These are phyloP conservation scores for Centrapalus pauciflorus DNA, from an alignment of 129 eudicot genomes.

Conservation along the genomic window DNA sequence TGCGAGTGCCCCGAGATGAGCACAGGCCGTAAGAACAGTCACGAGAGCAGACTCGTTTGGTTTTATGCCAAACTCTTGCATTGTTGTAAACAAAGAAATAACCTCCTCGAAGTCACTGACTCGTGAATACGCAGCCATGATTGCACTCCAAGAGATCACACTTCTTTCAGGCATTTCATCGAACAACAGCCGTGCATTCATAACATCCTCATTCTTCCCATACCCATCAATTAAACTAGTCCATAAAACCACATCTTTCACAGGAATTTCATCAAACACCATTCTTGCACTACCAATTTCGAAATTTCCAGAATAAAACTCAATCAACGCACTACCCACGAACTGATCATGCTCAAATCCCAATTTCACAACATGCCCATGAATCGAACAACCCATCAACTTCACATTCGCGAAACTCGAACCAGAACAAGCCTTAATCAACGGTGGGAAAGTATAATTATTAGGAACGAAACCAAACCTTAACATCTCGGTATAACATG, in stretches of 20 bases:
- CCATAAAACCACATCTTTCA: conserved; percentile 53
- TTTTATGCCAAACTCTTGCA: conserved; percentile 33
- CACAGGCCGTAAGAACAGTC: conserved; percentile 59
- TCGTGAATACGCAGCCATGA: conserved; percentile 51
- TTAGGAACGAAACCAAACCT: conserved; percentile 30
- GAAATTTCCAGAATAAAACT: conserved; percentile 28
- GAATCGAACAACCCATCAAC: conserved; percentile 27
- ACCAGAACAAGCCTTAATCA: conserved; percentile 43
- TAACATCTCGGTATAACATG: conserved; percentile 30
- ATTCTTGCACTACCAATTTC: conserved; percentile 36
- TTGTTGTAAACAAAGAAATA: conserved; percentile 24
- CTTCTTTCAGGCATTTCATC: conserved; percentile 59
- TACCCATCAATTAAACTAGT: conserved; percentile 61
- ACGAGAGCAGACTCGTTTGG: conserved; percentile 52
- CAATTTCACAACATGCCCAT: conserved; percentile 37
- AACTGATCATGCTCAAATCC: conserved; percentile 44
- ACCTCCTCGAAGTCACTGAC: conserved; percentile 36
- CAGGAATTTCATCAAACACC: conserved; percentile 53
- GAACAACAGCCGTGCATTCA: conserved; percentile 43
- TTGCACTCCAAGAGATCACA: conserved; percentile 57
- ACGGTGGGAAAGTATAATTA: conserved; percentile 49
- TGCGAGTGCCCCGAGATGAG: conserved; percentile 53
- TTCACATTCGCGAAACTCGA: background rate
- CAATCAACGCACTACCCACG: conserved; percentile 47
- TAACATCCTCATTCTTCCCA: conserved; percentile 50